Evolutionary conservation across 1,284 basidiomycete genomes (phyloP).

Genomic region (Cutaneotrichosporon sp.): DNA sequence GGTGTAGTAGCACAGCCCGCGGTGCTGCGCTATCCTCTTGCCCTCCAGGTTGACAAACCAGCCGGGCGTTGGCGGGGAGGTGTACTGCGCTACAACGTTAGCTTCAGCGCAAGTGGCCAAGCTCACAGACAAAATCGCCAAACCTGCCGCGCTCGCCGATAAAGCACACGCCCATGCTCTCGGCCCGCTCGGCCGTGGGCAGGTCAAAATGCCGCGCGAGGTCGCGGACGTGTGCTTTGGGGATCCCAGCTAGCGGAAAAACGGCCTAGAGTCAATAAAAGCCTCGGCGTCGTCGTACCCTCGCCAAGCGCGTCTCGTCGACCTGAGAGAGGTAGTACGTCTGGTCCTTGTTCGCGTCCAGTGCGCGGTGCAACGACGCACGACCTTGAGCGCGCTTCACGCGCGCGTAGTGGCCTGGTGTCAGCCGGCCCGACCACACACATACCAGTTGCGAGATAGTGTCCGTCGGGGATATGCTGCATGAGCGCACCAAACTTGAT

Average conservation of each 20-base stretch:
- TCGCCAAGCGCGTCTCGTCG: conserved; percentile 56
- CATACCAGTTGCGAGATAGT: conserved; percentile 75
- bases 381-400: conserved; percentile 54
- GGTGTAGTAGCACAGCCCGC: conserved; percentile 81
- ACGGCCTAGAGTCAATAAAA: conserved; percentile 53
- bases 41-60: conserved; percentile 61
- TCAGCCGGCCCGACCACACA: not conserved
- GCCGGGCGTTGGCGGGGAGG: conserved; percentile 59
- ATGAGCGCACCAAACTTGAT: conserved; percentile 90
- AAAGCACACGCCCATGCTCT: conserved; percentile 98
- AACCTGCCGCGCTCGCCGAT: conserved; percentile 77
- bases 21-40: conserved; percentile 58
- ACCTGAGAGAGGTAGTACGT: conserved; percentile 87
- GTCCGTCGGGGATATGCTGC: conserved; percentile 53
- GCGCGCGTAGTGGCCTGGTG: conserved; percentile 80
- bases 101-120: not conserved
- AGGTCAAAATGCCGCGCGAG: conserved; percentile 65
- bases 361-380: conserved; percentile 60
- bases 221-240: conserved; percentile 67
- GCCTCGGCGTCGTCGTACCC: conserved; percentile 25
- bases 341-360: conserved; percentile 78
- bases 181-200: conserved; percentile 70
- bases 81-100: conserved; percentile 62
- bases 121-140: conserved; percentile 65
- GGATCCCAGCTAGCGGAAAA: conserved; percentile 68